Percentiles rank a stretch among this genome's conserved stretches.
Evolutionary conservation across 2,329 filamentous ascomycete species (phyloP).

Genomic region (Apiospora rasikravindrae): DNA sequence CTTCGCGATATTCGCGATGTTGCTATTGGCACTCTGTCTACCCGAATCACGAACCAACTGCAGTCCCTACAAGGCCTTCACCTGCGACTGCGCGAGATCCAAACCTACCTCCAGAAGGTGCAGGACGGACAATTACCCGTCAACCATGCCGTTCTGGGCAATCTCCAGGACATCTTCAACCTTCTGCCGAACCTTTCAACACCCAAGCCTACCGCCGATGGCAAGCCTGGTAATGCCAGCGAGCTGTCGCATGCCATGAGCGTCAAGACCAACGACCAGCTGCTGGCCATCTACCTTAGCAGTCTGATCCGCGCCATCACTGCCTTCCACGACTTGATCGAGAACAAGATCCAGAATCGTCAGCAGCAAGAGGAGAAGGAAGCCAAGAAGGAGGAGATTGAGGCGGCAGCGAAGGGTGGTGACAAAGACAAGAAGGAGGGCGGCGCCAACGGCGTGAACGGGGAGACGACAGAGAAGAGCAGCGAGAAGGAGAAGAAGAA

Average conservation of each 20-base stretch:
- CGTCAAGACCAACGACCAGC: constrained; percentile 98
- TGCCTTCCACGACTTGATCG: constrained; percentile 97
- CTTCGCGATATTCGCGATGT: constrained; percentile 98
- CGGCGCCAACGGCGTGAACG: constrained; percentile 63
- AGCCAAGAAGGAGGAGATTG: constrained; percentile 69
- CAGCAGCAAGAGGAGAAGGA: constrained; percentile 97
- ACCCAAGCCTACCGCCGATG: constrained; percentile 68
- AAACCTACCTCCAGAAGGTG: constrained; percentile 93
- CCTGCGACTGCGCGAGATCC: constrained; percentile 91
- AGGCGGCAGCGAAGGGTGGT: constrained; percentile 58
- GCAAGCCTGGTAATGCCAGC: constrained; percentile 63
- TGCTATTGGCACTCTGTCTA: constrained; percentile 93
- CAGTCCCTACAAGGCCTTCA: constrained; percentile 97
- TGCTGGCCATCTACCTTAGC: constrained; percentile 97
- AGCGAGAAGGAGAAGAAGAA: constrained; percentile 56
- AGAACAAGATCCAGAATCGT: constrained; percentile 99
- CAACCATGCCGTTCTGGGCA: constrained; percentile 96
- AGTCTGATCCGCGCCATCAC: constrained; percentile 97
- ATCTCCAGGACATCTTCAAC: constrained; percentile 99
- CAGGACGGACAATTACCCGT: constrained; percentile 90
- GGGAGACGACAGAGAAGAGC: constrained; percentile 42
- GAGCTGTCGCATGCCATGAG: constrained; percentile 97
- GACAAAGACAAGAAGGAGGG: constrained; percentile 53
- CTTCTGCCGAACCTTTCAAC: constrained; percentile 94
- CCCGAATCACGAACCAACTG: constrained; percentile 95